Base-by-base conservation (phyloP, 306 rosid species). In the Pyrus bretschneideri region DNA sequence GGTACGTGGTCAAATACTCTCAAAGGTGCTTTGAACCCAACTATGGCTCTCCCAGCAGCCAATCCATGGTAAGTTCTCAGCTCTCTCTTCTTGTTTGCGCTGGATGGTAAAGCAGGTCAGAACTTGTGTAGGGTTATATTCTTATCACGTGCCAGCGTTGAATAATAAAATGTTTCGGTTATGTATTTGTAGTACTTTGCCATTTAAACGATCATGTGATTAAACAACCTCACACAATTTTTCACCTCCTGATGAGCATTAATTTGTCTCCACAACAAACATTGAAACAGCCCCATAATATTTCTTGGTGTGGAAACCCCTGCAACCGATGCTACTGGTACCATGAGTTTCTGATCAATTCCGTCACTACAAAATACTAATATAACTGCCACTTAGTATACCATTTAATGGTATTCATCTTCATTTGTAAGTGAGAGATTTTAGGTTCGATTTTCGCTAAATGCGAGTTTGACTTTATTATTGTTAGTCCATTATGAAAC, bases 331-430 rank as follows among this genome's bases (percentile, higher is more conserved):
- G 55, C 55, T 51, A 17, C 55, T 18, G 18, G 55, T 15, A 51
- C 55, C 55, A 51, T 17, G 21, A 51, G 55, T 51, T 51, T 51
- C 55, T 51, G 21, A 18, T 51, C 45, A 51, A 51, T 51, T 51
- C 55, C 55, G 18, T 51, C 55, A 51, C 21, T 51, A 15, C 9
- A 51, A 51, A 7, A 51, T 51, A 51, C 3, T 17, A 17, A 15
- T 51, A 51, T 51, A 51, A 51, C 45, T 38, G 9, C 0, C 42
- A 38, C 42, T 38, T 38, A 38, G 2, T 38, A 38, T 38, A 38
- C 0, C 0, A 0, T 7, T 38, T 38, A 38, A 2, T 5, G 1
- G 1, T 38, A 38, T 38, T 38, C 0, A 0, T 38, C 9, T 35
- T 35, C 9, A 35, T 4, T 4, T 30, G 33, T 30, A 30, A 38